Evolutionary conservation across 352 stramenopile genomes (phyloP), one percentile per base, ranked within the genome.

Genomic region (Aphanomyces cochlioides): DNA sequence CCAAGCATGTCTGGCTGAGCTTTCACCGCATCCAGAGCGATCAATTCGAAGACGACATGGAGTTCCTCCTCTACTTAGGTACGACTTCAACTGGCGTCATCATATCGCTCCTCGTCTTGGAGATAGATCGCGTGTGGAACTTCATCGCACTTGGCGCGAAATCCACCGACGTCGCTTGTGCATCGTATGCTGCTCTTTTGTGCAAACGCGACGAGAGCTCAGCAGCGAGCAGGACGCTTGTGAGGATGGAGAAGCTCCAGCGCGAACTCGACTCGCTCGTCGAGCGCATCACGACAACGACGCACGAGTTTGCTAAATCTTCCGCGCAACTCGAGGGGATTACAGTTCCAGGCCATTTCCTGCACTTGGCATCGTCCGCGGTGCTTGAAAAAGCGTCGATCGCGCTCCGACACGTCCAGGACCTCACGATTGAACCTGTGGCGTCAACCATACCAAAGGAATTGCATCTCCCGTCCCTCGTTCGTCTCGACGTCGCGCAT

Each of bases 21-120:
- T 89, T 88, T 48, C 84, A 92, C 53, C 36, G 75, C 3, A 0
- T 36, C n/a, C 69, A 78, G 10, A 92, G 80, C 54, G 83, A 92
- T 54, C 65, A 21, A 15, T 84, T 77, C 4, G 50, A 72, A 0
- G 80, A 89, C 70, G 84, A 92, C 36, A 83, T 80, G 1, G 79
- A 87, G 54, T 92, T 90, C 50, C 73, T 88, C 3, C 70, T 74
- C 7, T 89, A 80, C 57, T 63, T 92, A 7, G 38, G 76, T 89
- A 78, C 81, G 81, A 1, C 72, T 87, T 28, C 1, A 28, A 28
- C 28, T 28, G 28, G 28, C 28, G 28, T 2, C 28, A 28, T 28
- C 28, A n/a, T n/a, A n/a, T 64, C 47, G 13, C 8, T 6, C 7
- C 2, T 48, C 5, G n/a, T 40, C 5, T 58, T 58, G 15, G 36